Conservation (phyloP, 169 alveolate genomes). For the Eimeria falciformis region DNA sequence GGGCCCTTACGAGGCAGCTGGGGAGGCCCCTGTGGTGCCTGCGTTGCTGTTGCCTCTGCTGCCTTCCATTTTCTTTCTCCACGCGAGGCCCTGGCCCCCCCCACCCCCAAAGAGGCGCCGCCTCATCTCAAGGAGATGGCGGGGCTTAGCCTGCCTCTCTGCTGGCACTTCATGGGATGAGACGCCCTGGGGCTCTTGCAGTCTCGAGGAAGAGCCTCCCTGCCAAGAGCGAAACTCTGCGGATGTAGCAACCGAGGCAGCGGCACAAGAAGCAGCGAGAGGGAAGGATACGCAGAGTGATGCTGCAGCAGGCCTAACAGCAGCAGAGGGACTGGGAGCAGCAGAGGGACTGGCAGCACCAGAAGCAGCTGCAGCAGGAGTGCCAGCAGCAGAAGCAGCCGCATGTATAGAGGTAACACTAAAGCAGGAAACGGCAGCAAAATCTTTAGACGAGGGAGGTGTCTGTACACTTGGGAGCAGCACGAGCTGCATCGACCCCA, state of each 20-base stretch:
- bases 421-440: no score
- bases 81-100: slow-evolving; percentile 62
- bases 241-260: not conserved
- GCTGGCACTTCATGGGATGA: no score
- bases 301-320: not conserved
- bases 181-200: no score
- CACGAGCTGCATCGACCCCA: no score
- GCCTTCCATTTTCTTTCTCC: slow-evolving; percentile 47
- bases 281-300: not conserved
- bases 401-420: not conserved
- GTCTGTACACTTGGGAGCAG: no score
- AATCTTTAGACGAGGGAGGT: no score
- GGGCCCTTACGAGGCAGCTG: slow-evolving; percentile 1
- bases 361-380: not conserved
- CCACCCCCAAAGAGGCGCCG: slow-evolving; percentile 54
- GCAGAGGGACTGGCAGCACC: not conserved
- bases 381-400: not conserved
- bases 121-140: not conserved
- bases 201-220: no score
- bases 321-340: not conserved
- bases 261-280: not conserved
- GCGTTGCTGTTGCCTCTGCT: slow-evolving; percentile 45
- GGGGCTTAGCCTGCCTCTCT: slow-evolving; percentile 33
- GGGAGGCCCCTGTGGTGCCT: slow-evolving; percentile 53
- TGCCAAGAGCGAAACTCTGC: not conserved